A percentile compares a stretch with the other conserved stretches of the same genome.
Evolutionary conservation across 805 yeast species (phyloP).

Genomic region (Nakazawaea siamensis): DNA sequence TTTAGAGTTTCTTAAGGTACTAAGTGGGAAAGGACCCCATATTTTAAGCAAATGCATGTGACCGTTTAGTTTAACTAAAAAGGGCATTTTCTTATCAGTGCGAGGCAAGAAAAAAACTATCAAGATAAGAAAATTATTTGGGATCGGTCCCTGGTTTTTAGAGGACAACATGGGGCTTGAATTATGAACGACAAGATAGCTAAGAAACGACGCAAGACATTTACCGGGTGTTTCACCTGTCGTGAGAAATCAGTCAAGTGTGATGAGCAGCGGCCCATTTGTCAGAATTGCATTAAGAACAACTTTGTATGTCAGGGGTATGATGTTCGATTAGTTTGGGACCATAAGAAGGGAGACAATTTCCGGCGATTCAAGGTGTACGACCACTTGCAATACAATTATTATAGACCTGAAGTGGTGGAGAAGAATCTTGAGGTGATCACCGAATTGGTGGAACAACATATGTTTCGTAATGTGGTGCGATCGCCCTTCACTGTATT

Average conservation of each 20-base stretch:
- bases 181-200: no score
- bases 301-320: slow-evolving; percentile 40
- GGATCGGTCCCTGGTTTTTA: no score
- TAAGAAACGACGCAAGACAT: slow-evolving; percentile 20
- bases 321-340: slow-evolving; percentile 37
- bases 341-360: slow-evolving; percentile 7
- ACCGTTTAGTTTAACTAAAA: no score
- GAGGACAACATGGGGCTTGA: no score
- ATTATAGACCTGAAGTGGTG: neutral
- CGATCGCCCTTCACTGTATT: slow-evolving; percentile 7
- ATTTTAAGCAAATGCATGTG: no score
- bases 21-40: no score
- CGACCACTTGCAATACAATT: slow-evolving; percentile 2
- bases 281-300: slow-evolving; percentile 38
- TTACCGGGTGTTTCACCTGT: slow-evolving; percentile 52
- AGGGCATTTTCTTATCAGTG: no score
- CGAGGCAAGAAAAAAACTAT: no score
- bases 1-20: no score
- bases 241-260: slow-evolving; percentile 45
- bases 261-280: slow-evolving; percentile 36
- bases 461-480: neutral
- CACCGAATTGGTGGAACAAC: slow-evolving; percentile 2
- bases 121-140: no score
- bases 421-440: neutral
- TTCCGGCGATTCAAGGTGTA: slow-evolving; percentile 8